phyloP scores from a whole-genome alignment of 192 early-diverging fungal species.

The Podila clonocystis region DNA sequence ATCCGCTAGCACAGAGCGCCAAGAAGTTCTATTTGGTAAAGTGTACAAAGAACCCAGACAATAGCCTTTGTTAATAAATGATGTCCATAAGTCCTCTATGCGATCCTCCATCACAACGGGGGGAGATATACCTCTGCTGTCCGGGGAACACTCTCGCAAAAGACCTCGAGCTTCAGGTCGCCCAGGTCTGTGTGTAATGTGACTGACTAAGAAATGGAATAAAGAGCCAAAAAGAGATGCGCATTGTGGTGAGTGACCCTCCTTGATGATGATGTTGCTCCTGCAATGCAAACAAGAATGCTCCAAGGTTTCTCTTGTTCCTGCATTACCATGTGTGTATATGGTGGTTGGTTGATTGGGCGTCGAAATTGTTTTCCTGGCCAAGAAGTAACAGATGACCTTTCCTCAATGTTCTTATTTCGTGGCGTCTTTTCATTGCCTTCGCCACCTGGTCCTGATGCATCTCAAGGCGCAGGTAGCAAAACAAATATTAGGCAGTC shows the following conservation, averaged over 20 bases:
- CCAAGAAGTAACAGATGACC: too few species aligned
- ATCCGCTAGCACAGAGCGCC: slow-evolving; percentile 92
- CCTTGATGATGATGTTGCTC: neutral
- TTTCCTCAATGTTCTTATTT: too few species aligned
- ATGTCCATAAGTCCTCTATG: too few species aligned
- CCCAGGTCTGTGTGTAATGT: slow-evolving; percentile 94
- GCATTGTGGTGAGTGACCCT: too few species aligned
- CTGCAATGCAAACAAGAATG: neutral
- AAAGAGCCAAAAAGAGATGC: neutral
- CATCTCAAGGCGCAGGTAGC: neutral
- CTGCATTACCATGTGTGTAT: too few species aligned
- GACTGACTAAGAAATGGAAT: slow-evolving; percentile 67
- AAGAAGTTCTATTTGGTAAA: slow-evolving; percentile 83
- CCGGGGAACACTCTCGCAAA: slow-evolving; percentile 87
- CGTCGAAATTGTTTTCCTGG: too few species aligned
- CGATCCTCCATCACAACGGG: too few species aligned
- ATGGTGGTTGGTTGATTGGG: too few species aligned
- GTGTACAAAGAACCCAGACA: neutral
- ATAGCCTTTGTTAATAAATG: neutral
- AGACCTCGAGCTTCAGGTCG: slow-evolving; percentile 94
- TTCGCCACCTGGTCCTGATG: neutral
- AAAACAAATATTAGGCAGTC: slow-evolving; percentile 30
- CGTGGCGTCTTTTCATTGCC: neutral
- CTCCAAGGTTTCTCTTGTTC: too few species aligned
- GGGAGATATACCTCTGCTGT: slow-evolving; percentile 79